Evolutionary conservation across 148 eudicot genomes (phyloP), one percentile per base, ranked within the genome.

Genomic region (Vaccinium vitisidaea): DNA sequence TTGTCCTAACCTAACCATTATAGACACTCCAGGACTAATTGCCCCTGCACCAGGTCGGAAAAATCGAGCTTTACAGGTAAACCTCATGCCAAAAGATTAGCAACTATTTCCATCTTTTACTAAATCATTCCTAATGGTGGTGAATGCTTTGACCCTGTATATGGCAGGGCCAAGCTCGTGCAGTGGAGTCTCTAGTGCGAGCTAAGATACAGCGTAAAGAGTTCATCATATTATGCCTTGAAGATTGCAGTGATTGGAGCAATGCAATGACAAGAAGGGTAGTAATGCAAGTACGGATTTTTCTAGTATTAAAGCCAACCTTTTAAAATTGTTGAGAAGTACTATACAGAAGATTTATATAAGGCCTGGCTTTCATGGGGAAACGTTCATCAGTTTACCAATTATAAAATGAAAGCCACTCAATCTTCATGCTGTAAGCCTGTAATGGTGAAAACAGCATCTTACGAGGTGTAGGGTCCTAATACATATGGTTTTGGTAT

Each of bases 161-260:
- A 53, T 88, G 84, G 82, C 90, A 96, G 99, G 92, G 87, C 88
- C 99, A 95, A 90, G 97, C 98, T 88, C 92, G 95, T 80, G 98
- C 98, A 36, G 99, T 92, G 82, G 99, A 97, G 85, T 93, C 98
- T 30, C 91, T 97, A 50, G 99, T 97, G 77, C 95, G 98, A 83
- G 98, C 98, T 82, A 97, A 97, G 88, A 97, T 97, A 98, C 99
- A 97, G 89, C 98, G 95, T 79, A 97, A 91, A 61, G 99, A 95
- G 84, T 94, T 93, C 86, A 97, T 95, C 86, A 94, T 97, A 85
- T 86, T 97, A 77, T 97, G 99, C 88, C 99, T 97, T 83, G 99
- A 97, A 88, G 99, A 97, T 88, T 97, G 96, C 84, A 92, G 91
- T 90, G 99, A 97, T 85, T 97, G 99, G 99, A 95, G 92, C 86